Base-by-base conservation (phyloP, 306 rosid genomes). In the Malus fusca region DNA sequence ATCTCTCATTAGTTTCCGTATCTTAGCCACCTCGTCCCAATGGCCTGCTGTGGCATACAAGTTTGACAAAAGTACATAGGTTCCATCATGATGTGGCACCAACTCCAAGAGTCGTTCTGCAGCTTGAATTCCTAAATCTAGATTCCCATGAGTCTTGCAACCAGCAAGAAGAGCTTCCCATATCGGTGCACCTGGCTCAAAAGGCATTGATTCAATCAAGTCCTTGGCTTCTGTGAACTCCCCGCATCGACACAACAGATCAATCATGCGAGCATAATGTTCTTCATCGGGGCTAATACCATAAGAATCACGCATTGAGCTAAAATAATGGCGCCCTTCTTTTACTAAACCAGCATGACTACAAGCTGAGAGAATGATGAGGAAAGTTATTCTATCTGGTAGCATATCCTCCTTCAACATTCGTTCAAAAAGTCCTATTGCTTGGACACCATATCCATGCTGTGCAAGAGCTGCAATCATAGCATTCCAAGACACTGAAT, bases 81-180 rank as follows among this genome's bases (percentile, higher is more conserved):
- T 78, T 28, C 73, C 73, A 55, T 78, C 82, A 18, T 78, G 77
- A 46, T 72, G 72, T 12, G 82, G 82, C 30, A 65, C 69, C 77
- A 78, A 53, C 77, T 71, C 60, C 25, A 78, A 72, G 33, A 78
- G 77, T 65, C 73, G 77, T 62, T 78, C 73, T 4, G 82, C 82
- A 18, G 77, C 77, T 65, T 78, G 66, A 30, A 78, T 78, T 15
- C 82, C 82, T 55, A 78, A 64, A 72, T 78, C 77, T 37, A 64
- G 52, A 75, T 78, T 78, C 58, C 73, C 73, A 40, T 78, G 81
- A 19, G 76, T 78, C 21, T 76, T 71, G 35, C 81, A 78, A 51
- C 82, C 82, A 65, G 82, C 67, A 23, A 78, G 68, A 37, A 72
- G 72, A 23, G 82, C 77, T 26, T 78, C 82, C 82, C 82, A 78